Evolutionary conservation across 306 rosid genomes (phyloP), one percentile per base, ranked within the genome.

Genomic region (Gastrolobium bilobum): DNA sequence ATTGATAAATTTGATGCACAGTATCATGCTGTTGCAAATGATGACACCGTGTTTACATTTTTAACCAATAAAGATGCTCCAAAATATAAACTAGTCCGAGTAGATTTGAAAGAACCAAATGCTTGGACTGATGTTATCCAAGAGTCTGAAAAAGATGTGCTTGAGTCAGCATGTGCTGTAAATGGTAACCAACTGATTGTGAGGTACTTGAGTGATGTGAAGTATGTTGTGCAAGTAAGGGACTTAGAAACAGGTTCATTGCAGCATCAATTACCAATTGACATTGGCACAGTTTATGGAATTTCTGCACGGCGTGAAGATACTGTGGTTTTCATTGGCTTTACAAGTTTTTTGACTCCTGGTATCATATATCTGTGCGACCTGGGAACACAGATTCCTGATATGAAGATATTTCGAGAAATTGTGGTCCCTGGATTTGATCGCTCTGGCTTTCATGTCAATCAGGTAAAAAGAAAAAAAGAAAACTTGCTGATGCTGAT

Each of bases 21-120:
- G 52, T 95, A 90, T 85, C 80, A 66, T 7, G 85, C 29, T 20
- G 78, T 95, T 82, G 94, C 97, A 58, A 95, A 95, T 81, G 99
- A 95, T 83, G 96, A 85, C 75, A 88, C 91, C 0, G 39, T 79
- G 43, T 95, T 95, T 77, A 91, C 99, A 83, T 90, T 92, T 68
- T 79, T 69, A 81, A 95, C 97, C 6, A 95, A 92, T 82, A 92
- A 92, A 89, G 91, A 95, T 86, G 98, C 99, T 77, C 93, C 99
- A 13, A 95, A 86, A 79, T 92, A 91, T 81, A 95, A 95, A 81
- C 68, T 95, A 69, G 96, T 86, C 29, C 86, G 92, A 38, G 96
- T 93, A 7, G 97, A 95, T 90, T 73, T 93, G 84, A 86, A 89
- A 77, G 92, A 92, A 47, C 97, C 96, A 60, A 84, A 88, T 58